Evolutionary conservation across 2,329 filamentous ascomycete species (phyloP).

Genomic region (Pestalotiopsis sp.): DNA sequence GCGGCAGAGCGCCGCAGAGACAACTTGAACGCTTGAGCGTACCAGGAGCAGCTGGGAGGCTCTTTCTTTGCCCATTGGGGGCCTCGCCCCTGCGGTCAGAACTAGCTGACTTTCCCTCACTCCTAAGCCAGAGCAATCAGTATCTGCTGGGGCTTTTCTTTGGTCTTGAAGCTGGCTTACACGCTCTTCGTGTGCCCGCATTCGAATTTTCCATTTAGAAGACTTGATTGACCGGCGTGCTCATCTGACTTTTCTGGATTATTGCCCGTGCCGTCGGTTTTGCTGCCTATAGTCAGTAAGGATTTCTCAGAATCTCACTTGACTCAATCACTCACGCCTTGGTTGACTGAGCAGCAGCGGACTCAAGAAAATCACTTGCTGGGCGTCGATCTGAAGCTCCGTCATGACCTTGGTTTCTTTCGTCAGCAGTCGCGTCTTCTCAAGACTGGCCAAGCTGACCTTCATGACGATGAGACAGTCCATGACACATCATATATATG

Average conservation of each 20-base stretch:
- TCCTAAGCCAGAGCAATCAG: not conserved
- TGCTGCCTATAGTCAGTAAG: not conserved
- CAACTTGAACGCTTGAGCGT: slow-evolving; percentile 5
- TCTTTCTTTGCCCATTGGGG: not conserved
- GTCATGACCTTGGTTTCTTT: not conserved
- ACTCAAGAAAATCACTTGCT: not conserved
- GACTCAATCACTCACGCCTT: not conserved
- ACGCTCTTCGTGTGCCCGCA: not conserved
- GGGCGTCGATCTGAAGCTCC: slow-evolving; percentile 1
- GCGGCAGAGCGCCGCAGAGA: slow-evolving; percentile 2
- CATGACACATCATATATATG: not conserved
- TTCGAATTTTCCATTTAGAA: not conserved
- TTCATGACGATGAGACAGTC: not conserved
- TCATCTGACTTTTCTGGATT: not conserved
- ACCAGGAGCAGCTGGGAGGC: slow-evolving; percentile 2
- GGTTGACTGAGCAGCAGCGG: not conserved
- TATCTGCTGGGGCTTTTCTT: not conserved
- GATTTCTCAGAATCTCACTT: not conserved
- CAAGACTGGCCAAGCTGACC: not conserved
- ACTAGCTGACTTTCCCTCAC: not conserved
- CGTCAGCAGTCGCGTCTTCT: not conserved
- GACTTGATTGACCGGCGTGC: not conserved
- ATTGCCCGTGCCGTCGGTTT: no score
- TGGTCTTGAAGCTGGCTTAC: not conserved
- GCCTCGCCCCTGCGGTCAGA: not conserved